A percentile compares a stretch with the other conserved stretches of the same genome.
Evolutionary conservation across 129 eudicot species (phyloP).

Genomic region (Dittrichia graveolens): DNA sequence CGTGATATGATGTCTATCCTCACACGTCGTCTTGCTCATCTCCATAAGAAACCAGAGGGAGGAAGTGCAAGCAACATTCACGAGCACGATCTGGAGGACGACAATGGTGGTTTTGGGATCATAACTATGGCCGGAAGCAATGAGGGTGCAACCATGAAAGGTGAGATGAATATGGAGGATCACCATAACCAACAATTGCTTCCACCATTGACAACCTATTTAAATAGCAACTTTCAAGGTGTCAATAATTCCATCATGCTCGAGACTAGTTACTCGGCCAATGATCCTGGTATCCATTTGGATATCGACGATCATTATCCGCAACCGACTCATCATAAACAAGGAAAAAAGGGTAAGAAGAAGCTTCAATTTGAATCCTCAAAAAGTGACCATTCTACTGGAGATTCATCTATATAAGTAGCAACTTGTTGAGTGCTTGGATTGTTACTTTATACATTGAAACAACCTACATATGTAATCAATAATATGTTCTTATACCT

Average conservation of each 20-base stretch:
- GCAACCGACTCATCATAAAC: background rate
- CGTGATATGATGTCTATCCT: constrained; percentile 59
- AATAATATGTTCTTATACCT: too few species aligned
- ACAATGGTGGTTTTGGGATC: constrained; percentile 46
- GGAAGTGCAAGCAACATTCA: constrained; percentile 38
- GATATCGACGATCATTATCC: constrained; percentile 52
- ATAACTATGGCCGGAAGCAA: constrained; percentile 83
- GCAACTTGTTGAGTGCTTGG: too few species aligned
- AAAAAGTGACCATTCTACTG: constrained; percentile 20
- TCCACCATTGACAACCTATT: constrained; percentile 37
- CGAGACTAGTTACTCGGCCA: constrained; percentile 61
- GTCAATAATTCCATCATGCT: constrained; percentile 83
- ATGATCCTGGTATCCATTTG: constrained; percentile 91
- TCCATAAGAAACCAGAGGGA: constrained; percentile 40
- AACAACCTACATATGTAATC: too few species aligned
- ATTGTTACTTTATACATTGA: too few species aligned
- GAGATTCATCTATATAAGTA: background rate
- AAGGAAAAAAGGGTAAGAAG: constrained; percentile 36
- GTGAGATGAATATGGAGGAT: constrained; percentile 35
- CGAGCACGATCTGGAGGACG: constrained; percentile 27
- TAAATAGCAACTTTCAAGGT: constrained; percentile 75
- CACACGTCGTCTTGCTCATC: constrained; percentile 53
- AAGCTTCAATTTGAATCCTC: constrained; percentile 28
- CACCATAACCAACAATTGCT: constrained; percentile 16
- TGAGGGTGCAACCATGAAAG: constrained; percentile 76